These are phyloP conservation scores for Apiospora kogelbergensis DNA, from an alignment of 2,329 filamentous ascomycete genomes.

Conservation along the genomic window DNA sequence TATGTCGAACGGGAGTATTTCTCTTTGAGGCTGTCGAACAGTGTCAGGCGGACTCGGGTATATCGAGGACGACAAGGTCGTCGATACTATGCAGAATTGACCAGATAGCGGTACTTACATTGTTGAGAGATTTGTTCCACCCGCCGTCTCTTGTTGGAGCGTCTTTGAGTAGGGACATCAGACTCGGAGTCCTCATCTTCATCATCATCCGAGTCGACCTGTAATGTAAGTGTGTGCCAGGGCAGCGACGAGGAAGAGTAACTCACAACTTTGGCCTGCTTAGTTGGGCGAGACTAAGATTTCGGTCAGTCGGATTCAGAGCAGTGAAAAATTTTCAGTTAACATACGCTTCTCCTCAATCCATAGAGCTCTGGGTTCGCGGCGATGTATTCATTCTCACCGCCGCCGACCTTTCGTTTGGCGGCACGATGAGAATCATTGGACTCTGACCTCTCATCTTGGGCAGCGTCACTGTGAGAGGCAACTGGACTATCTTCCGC, in stretches of 20 bases:
- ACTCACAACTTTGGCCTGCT: conserved; percentile 59
- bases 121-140: conserved; percentile 60
- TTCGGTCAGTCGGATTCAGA: conserved; percentile 31
- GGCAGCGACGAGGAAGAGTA: neutral
- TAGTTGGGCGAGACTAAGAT: conserved; percentile 54
- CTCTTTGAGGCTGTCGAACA: conserved; percentile 55
- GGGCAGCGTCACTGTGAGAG: conserved; percentile 44
- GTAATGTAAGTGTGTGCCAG: conserved; percentile 7
- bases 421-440: conserved; percentile 65
- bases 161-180: conserved; percentile 60
- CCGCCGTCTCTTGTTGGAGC: conserved; percentile 69
- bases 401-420: conserved; percentile 71
- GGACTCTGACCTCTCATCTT: conserved; percentile 65
- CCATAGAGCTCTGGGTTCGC: conserved; percentile 96
- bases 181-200: conserved; percentile 69
- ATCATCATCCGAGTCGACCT: conserved; percentile 49
- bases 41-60: conserved; percentile 17
- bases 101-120: conserved; percentile 46
- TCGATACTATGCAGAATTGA: conserved; percentile 4
- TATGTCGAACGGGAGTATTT: conserved; percentile 53
- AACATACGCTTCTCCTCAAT: conserved; percentile 82
- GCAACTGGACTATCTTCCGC: conserved; percentile 61
- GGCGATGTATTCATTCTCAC: conserved; percentile 81
- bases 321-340: conserved; percentile 16
- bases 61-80: neutral